These are phyloP conservation scores for Lathyrus tuberosus DNA, from an alignment of 306 rosid genomes.

Conservation along the genomic window DNA sequence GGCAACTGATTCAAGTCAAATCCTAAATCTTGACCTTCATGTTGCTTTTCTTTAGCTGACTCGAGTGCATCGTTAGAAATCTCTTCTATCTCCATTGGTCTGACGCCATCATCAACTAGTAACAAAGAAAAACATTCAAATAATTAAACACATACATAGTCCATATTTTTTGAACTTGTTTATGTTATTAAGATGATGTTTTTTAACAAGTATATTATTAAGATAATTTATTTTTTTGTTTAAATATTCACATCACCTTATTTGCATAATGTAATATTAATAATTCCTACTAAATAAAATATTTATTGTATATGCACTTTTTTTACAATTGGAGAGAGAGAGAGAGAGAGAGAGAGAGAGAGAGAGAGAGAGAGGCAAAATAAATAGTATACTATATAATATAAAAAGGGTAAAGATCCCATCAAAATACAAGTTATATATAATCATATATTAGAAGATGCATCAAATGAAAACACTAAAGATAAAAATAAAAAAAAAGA, in stretches of 20 bases:
- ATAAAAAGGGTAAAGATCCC: too few species aligned
- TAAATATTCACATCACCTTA: not conserved
- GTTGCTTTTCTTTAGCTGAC: too few species aligned
- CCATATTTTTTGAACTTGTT: too few species aligned
- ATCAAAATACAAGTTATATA: too few species aligned
- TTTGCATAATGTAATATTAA: not conserved
- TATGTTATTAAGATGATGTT: too few species aligned
- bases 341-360: too few species aligned
- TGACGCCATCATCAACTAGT: not conserved
- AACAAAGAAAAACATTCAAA: not conserved
- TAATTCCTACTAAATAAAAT: not conserved
- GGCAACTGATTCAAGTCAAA: conserved; percentile 7
- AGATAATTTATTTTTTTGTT: not conserved
- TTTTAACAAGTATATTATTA: not conserved
- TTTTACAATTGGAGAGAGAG: too few species aligned
- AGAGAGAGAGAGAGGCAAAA: too few species aligned
- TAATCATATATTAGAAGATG: too few species aligned
- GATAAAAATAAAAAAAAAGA: too few species aligned
- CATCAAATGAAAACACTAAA: too few species aligned
- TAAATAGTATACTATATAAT: too few species aligned
- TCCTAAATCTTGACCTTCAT: not conserved
- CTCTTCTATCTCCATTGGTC: not conserved
- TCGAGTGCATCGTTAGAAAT: not conserved
- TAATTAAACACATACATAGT: not conserved
- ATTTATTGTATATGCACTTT: not conserved